Conservation (phyloP, 208 protist genomes). For the Acanthamoeba lenticulata region DNA sequence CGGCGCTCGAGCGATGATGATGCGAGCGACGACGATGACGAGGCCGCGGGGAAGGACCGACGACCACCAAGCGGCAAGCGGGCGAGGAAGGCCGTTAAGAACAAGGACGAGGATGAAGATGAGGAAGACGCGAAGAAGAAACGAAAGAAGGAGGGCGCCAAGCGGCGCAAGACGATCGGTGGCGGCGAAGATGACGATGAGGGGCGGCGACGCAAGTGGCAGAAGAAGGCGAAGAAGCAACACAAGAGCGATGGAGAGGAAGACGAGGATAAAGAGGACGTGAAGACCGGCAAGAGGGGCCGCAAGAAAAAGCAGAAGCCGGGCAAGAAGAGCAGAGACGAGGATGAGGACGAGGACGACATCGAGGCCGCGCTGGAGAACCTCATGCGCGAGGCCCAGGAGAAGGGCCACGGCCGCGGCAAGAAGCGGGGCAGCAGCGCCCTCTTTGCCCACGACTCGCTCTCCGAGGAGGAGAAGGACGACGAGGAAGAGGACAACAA, state of each 20-base stretch:
- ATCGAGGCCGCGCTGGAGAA: slow-evolving; percentile 35
- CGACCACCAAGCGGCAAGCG: not conserved
- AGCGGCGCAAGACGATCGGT: not conserved
- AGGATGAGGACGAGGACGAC: not conserved
- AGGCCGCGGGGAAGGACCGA: not conserved
- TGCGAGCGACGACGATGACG: not conserved
- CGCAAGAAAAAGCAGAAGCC: not conserved
- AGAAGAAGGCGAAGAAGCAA: too few relatives aligned
- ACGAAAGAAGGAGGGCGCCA: not conserved
- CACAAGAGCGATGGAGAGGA: too few relatives aligned
- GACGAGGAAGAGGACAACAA: not conserved
- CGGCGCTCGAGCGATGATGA: not conserved
- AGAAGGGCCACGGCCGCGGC: slow-evolving; percentile 16
- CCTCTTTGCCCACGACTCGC: not conserved
- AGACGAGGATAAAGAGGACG: too few relatives aligned
- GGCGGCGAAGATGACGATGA: too few relatives aligned
- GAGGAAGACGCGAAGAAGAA: not conserved
- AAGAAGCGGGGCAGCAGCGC: not conserved
- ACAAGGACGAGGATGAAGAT: not conserved
- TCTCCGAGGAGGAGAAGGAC: not conserved
- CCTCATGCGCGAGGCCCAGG: slow-evolving; percentile 49
- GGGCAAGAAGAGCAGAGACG: not conserved
- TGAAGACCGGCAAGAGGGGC: not conserved
- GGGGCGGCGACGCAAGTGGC: too few relatives aligned
- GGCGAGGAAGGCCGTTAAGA: not conserved